phyloP scores from a whole-genome alignment of 1,139 yeast genomes.

The Lodderomyces theae region DNA sequence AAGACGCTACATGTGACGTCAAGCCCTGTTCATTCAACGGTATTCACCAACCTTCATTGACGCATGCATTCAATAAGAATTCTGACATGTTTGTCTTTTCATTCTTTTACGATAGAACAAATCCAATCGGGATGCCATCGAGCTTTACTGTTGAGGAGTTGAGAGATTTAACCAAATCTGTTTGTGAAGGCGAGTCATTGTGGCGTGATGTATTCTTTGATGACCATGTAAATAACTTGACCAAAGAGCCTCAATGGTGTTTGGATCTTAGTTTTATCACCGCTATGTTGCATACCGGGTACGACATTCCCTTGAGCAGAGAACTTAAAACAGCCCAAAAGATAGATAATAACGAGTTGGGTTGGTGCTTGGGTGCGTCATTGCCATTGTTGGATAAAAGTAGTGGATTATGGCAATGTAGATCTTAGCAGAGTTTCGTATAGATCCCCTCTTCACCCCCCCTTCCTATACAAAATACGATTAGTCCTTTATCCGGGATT shows the following conservation, averaged over 20 bases:
- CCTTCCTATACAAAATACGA: no score
- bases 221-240: conserved; percentile 64
- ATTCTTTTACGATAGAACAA: conserved; percentile 90
- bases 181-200: conserved; percentile 74
- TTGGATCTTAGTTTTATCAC: conserved; percentile 86
- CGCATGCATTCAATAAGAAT: conserved; percentile 63
- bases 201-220: conserved; percentile 66
- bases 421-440: conserved; percentile 16
- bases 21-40: conserved; percentile 96
- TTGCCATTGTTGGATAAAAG: conserved; percentile 74
- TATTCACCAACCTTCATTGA: conserved; percentile 89
- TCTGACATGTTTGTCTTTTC: conserved; percentile 87
- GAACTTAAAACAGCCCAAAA: conserved; percentile 90
- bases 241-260: conserved; percentile 90
- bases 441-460: no score
- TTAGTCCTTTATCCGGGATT: background rate
- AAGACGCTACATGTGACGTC: conserved; percentile 68
- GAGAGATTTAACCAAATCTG: conserved; percentile 74
- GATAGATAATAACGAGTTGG: conserved; percentile 84
- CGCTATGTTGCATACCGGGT: conserved; percentile 88
- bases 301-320: conserved; percentile 86
- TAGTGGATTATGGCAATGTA: conserved; percentile 71
- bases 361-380: conserved; percentile 99
- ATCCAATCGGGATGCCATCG: conserved; percentile 90
- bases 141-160: conserved; percentile 84